Base-by-base conservation (phyloP, 192 early-diverging fungal species). In the Podila minutissima region DNA sequence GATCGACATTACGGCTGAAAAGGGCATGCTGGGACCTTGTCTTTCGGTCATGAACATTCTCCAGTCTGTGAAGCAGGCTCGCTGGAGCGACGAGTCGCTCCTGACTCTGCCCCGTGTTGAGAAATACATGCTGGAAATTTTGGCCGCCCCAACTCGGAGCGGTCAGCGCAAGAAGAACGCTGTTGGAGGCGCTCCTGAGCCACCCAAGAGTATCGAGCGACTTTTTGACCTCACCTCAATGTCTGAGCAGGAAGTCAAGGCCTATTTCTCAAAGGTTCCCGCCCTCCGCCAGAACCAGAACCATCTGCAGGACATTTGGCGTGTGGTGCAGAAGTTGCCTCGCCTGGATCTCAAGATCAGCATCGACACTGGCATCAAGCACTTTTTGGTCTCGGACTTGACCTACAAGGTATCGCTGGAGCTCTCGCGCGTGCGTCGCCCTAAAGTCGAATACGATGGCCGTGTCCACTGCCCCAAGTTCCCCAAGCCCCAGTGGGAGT, bases 21-120 rank as follows among this genome's bases (percentile, higher is more conserved):
- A 88, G 67, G 97, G 95, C 0, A 88, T 88, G 48, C 59, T 95
- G 60, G 68, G 66, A 5, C 90, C 91, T 1, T 83, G 89, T 46
- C 60, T 96, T 60, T 92, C 91, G 1, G 84, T 92, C 20, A 96
- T 98, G 91, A 86, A 89, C 60, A 85, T 97, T 66, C 83, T 97
- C 67, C 97, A 99, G 86, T 94, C 93, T 49, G 88, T 98, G 71
- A 98, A 98, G 85, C 97, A 97, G 83, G 97, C 93, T 1, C 84
- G 88, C 1, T 95, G 96, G 95, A 87, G 89, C 3, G 84, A 91
- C 0, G 91, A 95, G 33, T 96, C 95, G 13, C 74, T 99, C 19
- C 66, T 92, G 53, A 93, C 91, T 46, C 68, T 97, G 35, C 93
- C 94, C 68, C 72, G 84, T 70, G 55, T 83, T 71, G 82, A 83